Conservation (phyloP, 768 basidiomycete genomes). For the Obba rivulosa region DNA sequence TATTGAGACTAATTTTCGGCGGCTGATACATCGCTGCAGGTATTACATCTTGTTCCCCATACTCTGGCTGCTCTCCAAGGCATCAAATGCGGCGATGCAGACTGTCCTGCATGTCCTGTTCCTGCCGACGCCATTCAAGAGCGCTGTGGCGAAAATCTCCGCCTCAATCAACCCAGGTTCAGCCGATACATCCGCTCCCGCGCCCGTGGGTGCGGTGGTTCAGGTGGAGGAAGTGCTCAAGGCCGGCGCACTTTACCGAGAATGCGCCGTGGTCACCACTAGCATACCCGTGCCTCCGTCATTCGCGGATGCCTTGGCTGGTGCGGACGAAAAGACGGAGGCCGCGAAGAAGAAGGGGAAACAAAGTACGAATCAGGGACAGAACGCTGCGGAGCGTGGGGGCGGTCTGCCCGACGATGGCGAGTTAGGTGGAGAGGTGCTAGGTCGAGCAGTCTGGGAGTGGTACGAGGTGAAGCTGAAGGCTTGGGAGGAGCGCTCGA, state of each 20-base stretch:
- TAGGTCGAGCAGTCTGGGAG: constrained; percentile 74
- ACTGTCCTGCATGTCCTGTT: constrained; percentile 78
- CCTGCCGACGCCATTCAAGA: constrained; percentile 75
- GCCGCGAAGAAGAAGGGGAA: constrained; percentile 16
- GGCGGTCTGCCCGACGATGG: constrained; percentile 47
- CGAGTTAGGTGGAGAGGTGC: constrained; percentile 65
- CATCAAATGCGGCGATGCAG: constrained; percentile 59
- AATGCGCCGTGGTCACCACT: constrained; percentile 57
- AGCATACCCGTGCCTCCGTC: constrained; percentile 15
- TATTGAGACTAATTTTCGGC: neutral
- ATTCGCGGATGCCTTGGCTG: constrained; percentile 8
- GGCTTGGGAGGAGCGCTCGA: constrained; percentile 46
- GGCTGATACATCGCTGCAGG: constrained; percentile 28
- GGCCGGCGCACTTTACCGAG: constrained; percentile 72
- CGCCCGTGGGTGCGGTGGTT: neutral
- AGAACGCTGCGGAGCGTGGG: constrained; percentile 21
- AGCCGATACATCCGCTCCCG: too few species aligned
- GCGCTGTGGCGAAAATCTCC: constrained; percentile 24
- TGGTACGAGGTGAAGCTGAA: constrained; percentile 62
- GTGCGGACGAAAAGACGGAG: constrained; percentile 16
- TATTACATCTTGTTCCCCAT: constrained; percentile 66
- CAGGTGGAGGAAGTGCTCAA: constrained; percentile 47
- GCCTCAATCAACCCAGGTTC: constrained; percentile 20
- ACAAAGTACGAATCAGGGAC: constrained; percentile 22
- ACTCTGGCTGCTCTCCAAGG: constrained; percentile 65